phyloP scores from a whole-genome alignment of 2,329 filamentous ascomycete genomes.

The Fusarium devonianum region DNA sequence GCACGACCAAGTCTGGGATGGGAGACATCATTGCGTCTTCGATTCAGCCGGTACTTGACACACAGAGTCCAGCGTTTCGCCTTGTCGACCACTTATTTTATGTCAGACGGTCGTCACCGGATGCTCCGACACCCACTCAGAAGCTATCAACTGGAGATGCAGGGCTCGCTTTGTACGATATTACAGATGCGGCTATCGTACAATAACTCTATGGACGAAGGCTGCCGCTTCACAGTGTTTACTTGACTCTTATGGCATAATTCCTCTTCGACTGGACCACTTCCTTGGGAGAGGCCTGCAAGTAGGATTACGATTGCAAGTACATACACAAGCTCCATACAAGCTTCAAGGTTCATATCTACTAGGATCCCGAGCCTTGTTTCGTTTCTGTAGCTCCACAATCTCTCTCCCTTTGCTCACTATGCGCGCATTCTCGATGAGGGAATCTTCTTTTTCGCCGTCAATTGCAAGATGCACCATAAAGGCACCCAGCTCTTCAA shows the following conservation, averaged over 20 bases:
- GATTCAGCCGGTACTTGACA: constrained; percentile 4
- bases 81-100: constrained; percentile 1
- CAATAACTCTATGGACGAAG: too few relatives aligned
- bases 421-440: constrained; percentile 21
- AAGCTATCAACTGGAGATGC: too few relatives aligned
- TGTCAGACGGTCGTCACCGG: not conserved
- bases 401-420: constrained; percentile 19
- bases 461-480: constrained; percentile 28
- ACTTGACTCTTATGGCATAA: too few relatives aligned
- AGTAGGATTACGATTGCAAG: too few relatives aligned
- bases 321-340: too few relatives aligned
- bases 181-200: constrained; percentile 6
- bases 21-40: constrained; percentile 18
- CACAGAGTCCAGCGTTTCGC: constrained; percentile 3
- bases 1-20: constrained; percentile 1
- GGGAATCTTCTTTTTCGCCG: constrained; percentile 14
- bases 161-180: constrained; percentile 1
- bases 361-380: too few relatives aligned
- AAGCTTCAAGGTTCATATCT: too few relatives aligned
- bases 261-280: too few relatives aligned
- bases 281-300: too few relatives aligned
- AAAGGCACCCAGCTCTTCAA: constrained; percentile 30
- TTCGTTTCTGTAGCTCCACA: not conserved
- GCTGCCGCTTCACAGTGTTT: too few relatives aligned
- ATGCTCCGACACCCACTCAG: not conserved